Evolutionary conservation across 2,329 filamentous ascomycete species (phyloP), one percentile per base, ranked within the genome.

Genomic region (Ophiostoma himal-ulmi): DNA sequence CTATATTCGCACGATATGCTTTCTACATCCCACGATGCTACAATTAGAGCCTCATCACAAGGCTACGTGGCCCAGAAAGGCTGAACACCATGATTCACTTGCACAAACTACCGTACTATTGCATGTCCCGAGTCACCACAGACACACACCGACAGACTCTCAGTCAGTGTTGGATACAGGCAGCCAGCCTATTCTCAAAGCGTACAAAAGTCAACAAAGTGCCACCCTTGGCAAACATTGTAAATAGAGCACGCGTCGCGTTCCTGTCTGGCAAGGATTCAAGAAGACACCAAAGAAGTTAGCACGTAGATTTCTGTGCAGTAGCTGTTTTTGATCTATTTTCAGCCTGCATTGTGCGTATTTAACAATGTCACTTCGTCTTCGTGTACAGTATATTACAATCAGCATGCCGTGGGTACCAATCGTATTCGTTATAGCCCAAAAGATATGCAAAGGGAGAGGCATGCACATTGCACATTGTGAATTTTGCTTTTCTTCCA

Each of bases 151-250:
- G 5, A 20, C 17, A 48, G 52, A 14, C n/a, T 54, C 20, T 22
- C 10, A 44, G 30, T 30, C 41, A 13, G 17, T 5, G 41, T 44
- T 44, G 13, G 20, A 57, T n/a, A 57, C 52, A 57, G 11, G n/a
- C 22, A 26, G 1, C 52, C 22, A 10, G 22, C 52, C 52, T 57
- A 57, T 57, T 22, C 52, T 57, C 52, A 30, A 57, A 57, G 14
- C 22, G 52, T 17, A 57, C n/a, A 57, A 57, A 57, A 57, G 52
- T 57, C 52, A 57, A 57, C 52, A 57, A 57, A 57, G 8, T 57
- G 52, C 22, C 20, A 48, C 44, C 7, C 52, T 57, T 57, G 52
- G 52, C 52, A 57, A 57, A 26, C 52, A 57, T 30, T 57, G 22
- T 8, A 57, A 26, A 54, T 8, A 54, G 20, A 57, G n/a, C 52